Evolutionary conservation across 306 rosid genomes (phyloP), one percentile per base, ranked within the genome.

Genomic region (Hippophae gyantsensis): DNA sequence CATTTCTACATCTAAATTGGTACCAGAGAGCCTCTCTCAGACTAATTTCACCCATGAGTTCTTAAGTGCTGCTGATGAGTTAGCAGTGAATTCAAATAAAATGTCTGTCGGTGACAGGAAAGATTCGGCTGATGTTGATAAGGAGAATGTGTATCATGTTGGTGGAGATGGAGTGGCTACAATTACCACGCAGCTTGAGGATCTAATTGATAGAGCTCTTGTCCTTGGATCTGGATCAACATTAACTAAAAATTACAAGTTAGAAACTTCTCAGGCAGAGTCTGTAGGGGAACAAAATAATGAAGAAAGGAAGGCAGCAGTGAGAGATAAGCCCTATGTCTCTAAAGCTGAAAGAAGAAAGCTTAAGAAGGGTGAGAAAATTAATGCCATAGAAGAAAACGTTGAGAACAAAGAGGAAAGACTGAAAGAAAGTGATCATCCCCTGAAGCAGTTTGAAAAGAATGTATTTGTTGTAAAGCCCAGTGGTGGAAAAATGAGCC

Each of bases 291-390:
- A 70, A 52, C 44, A 75, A 23, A 76, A 64, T 72, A 48, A 10
- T 61, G 88, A 83, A 70, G 85, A 77, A 59, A 79, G 61, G 59
- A 80, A 73, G 76, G 77, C 76, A 77, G 53, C 76, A 18, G 74
- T 53, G 32, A 85, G 85, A 81, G 99, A 92, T 60, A 92, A 83
- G 54, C 93, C 95, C 54, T 79, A 85, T 74, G 1, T 88, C 64
- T 92, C 99, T 23, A 92, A 86, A 84, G 90, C 96, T 52, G 99
- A 88, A 67, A 85, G 99, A 74, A 84, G 95, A 77, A 82, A 83
- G 76, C 88, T 80, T 42, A 92, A 92, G 86, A 84, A 82, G 70
- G 99, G 81, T 57, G 86, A 77, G 71, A 78, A 71, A 57, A 66
- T 32, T 32, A 32, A 60, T 67, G 80, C 43, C 52, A 64, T 64